Base-by-base conservation (phyloP, 305 asterid genomes). In the Fraxinus albicans region DNA sequence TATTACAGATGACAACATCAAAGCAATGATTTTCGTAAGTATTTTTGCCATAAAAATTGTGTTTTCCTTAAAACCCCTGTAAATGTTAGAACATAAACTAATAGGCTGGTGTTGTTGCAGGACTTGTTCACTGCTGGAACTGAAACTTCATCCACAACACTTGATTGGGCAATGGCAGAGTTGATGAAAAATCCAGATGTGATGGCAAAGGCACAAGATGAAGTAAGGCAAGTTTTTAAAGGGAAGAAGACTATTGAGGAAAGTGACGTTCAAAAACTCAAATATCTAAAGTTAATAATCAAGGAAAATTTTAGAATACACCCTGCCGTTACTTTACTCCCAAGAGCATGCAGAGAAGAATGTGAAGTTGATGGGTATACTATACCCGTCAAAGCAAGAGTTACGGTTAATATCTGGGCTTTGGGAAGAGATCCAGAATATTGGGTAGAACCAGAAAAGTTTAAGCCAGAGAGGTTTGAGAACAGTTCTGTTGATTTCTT, bases 1-100 rank as follows among this genome's bases (percentile, higher is more conserved):
- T 8, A 29, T 86, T 73, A 83, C 87, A 76, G 77, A 38, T 31
- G 77, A 81, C 35, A 80, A 80, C 77, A 67, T 86, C 73, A 83
- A 86, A 70, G 67, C 25, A 55, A 55, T 55, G 23, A 55, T n/a
- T 55, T 55, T 55, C 1, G 67, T 55, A 55, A 55, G 89, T 2
- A 77, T 77, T 17, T 53, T 74, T 21, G 84, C 80, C 42, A 67
- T 82, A 44, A 31, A 42, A 42, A 42, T 42, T 36, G 8, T 36
- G 1, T 36, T 36, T 38, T 38, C 44, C 44, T 38, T 38, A 38
- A 6, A 38, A 44, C 17, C 53, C 4, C 10, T 44, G 17, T 10
- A 44, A 44, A 44, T 44, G 53, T 44, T 10, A 9, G 53, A 44
- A 44, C 53, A 44, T 2, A 44, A 44, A 9, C 53, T 7, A 44